Percentiles rank a stretch among this genome's conserved stretches.
phyloP scores from a whole-genome alignment of 805 yeast genomes.

The Saccharomyces jurei region DNA sequence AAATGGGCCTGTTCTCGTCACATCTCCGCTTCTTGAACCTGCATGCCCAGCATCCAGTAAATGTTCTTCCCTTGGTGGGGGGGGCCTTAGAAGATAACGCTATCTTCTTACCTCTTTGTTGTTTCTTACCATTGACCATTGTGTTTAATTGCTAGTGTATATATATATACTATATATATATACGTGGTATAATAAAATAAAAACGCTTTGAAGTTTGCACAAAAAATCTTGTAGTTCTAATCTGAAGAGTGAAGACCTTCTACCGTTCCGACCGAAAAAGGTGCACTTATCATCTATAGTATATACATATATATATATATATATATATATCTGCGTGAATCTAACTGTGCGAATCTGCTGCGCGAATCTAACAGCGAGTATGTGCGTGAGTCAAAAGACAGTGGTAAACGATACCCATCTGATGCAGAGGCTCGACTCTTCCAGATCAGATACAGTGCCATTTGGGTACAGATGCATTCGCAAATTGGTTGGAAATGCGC shows the following conservation, averaged over 20 bases:
- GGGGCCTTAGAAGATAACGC: neutral
- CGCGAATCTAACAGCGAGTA: neutral
- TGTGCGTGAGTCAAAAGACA: neutral
- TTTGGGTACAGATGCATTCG: neutral
- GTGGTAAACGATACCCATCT: neutral
- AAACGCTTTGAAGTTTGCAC: neutral
- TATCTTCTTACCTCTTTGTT: neutral
- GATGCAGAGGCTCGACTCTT: neutral
- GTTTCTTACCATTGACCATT: neutral
- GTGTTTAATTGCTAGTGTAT: neutral
- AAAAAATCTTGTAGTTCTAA: neutral
- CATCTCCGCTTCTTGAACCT: slow-evolving; percentile 28
- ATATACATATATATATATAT: neutral
- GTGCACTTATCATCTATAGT: neutral
- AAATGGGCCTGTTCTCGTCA: slow-evolving; percentile 24
- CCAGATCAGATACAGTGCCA: neutral
- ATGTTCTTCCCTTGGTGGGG: slow-evolving; percentile 20
- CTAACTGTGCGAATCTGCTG: too few relatives aligned
- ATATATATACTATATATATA: neutral
- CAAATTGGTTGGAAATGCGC: neutral
- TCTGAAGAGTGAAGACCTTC: neutral
- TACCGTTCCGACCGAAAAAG: neutral
- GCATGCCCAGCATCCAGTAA: slow-evolving; percentile 32
- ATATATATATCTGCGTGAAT: neutral
- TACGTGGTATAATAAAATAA: neutral